Evolutionary conservation across 2,329 filamentous ascomycete species (phyloP).

Genomic region (Dichotomopilus funicola): DNA sequence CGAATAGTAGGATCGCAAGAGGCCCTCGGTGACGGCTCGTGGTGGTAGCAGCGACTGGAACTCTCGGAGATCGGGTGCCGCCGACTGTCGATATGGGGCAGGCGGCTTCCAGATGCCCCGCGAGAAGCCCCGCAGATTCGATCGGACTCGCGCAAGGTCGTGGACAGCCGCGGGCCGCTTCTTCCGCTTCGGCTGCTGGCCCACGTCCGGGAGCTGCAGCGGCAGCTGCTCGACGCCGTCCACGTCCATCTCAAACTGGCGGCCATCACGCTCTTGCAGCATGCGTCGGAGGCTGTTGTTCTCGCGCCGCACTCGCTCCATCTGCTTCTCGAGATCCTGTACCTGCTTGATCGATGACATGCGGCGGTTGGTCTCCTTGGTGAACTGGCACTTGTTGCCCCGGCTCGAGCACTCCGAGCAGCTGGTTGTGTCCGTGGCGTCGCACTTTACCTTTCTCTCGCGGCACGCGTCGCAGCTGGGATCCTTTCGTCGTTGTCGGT

Average conservation of each 20-base stretch:
- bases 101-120: conserved; percentile 77
- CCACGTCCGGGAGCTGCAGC: conserved; percentile 57
- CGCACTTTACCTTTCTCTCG: conserved; percentile 80
- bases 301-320: conserved; percentile 72
- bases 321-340: conserved; percentile 90
- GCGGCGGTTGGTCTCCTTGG: conserved; percentile 94
- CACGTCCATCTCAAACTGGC: conserved; percentile 44
- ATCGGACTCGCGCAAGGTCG: conserved; percentile 64
- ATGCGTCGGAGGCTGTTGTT: conserved; percentile 63
- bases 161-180: conserved; percentile 55
- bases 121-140: conserved; percentile 66
- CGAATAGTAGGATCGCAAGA: conserved; percentile 69
- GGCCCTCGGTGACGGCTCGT: conserved; percentile 60
- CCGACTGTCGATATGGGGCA: conserved; percentile 54
- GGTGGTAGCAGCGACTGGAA: conserved; percentile 54
- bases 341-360: conserved; percentile 99
- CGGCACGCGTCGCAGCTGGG: conserved; percentile 96
- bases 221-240: conserved; percentile 44
- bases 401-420: conserved; percentile 96
- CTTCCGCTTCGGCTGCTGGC: conserved; percentile 58
- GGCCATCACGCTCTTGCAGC: conserved; percentile 30
- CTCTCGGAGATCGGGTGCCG: conserved; percentile 27
- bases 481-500: conserved; percentile 90
- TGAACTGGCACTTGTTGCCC: conserved; percentile 97
- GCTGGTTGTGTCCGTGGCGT: conserved; percentile 91